phyloP scores from a whole-genome alignment of 495 filamentous ascomycete species.

The Penicillium canariense region DNA sequence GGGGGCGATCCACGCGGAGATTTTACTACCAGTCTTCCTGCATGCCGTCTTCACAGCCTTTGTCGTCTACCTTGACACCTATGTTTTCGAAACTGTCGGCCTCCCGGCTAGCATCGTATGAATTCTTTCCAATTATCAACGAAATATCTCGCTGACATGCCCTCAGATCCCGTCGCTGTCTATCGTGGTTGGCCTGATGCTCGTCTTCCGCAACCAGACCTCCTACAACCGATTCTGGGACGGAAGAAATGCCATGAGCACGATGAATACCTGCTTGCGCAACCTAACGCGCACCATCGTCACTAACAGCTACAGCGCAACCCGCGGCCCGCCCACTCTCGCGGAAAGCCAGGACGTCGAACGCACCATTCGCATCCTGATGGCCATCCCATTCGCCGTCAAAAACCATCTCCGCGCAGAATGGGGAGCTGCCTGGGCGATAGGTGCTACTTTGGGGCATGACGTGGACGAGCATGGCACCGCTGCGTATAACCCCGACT shows the following conservation, averaged over 20 bases:
- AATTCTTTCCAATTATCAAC: neutral
- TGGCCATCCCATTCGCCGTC: slow-evolving; percentile 71
- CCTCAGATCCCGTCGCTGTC: slow-evolving; percentile 67
- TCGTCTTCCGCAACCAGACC: slow-evolving; percentile 74
- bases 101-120: slow-evolving; percentile 64
- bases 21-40: slow-evolving; percentile 59
- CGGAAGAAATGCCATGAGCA: slow-evolving; percentile 58
- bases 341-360: slow-evolving; percentile 61
- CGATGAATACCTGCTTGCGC: slow-evolving; percentile 57
- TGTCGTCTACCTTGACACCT: slow-evolving; percentile 60
- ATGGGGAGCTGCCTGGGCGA: slow-evolving; percentile 58
- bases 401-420: slow-evolving; percentile 75
- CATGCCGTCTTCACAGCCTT: slow-evolving; percentile 64
- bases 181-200: slow-evolving; percentile 78
- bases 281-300: slow-evolving; percentile 63
- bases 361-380: slow-evolving; percentile 55
- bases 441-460: slow-evolving; percentile 36
- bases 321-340: slow-evolving; percentile 19
- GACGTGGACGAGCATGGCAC: slow-evolving; percentile 45
- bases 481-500: slow-evolving; percentile 55
- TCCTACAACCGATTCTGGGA: slow-evolving; percentile 74
- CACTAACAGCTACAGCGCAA: slow-evolving; percentile 36
- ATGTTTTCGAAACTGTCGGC: slow-evolving; percentile 53
- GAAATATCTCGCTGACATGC: neutral
- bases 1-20: slow-evolving; percentile 67